Evolutionary conservation across 345 rosid genomes (phyloP), one percentile per base, ranked within the genome.

Genomic region (Populus deltoides): DNA sequence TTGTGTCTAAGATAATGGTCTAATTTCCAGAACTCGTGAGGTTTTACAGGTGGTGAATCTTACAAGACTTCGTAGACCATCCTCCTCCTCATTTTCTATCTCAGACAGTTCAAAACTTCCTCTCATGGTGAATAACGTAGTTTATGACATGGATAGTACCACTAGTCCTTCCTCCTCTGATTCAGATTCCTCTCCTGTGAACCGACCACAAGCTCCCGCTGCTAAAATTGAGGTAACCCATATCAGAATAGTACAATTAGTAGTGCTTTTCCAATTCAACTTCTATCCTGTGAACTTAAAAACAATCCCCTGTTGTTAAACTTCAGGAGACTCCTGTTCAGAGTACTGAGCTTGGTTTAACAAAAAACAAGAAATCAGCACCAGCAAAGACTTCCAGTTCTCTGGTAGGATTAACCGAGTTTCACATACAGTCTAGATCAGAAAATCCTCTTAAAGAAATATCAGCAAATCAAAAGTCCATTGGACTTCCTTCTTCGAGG

Each of bases 161-260:
- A 89, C 99, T 53, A 81, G 97, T 76, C 86, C 94, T 83, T 93
- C 98, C 63, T 92, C 98, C 49, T 93, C 98, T 62, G 99, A 93
- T 85, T 92, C 97, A 24, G 98, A 93, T 75, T 39, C 81, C 75
- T 80, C 90, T 38, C 86, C 86, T 8, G 57, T 27, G 74, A 87
- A 83, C 76, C 78, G 69, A 13, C 68, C 77, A 57, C 83, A 68
- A 45, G 8, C 77, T 73, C 70, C 79, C 2, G 75, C 53, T 70
- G 61, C 39, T 39, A 72, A 83, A 71, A 35, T 55, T 36, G 73
- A 49, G 66, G 78, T 71, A 35, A 78, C 38, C n/a, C 76, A 45
- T 55, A 13, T 22, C 31, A 43, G 38, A n/a, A 41, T 6, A 39
- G 65, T 22, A 12, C 18, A 25, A 71, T 33, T 65, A 22, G 27